Conservation (phyloP, 108 stramenopile species). For the Aurantiochytrium sp. region DNA sequence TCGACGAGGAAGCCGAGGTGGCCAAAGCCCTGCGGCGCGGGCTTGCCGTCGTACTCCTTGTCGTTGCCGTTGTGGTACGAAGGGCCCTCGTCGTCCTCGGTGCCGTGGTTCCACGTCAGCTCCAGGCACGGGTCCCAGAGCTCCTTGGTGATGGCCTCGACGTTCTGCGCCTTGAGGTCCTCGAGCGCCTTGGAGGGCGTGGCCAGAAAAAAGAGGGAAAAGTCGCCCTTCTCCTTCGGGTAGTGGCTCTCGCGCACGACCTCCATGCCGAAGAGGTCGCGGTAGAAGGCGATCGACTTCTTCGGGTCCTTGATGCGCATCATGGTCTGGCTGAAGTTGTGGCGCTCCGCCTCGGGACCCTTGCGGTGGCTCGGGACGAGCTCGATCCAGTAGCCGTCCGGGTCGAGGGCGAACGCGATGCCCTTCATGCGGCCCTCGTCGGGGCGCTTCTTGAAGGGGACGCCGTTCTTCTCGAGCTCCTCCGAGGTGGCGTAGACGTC, state of each 20-base stretch:
- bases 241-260: conserved; percentile 72
- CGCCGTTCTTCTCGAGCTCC: conserved; percentile 70
- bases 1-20: conserved; percentile 69
- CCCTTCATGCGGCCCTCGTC: conserved; percentile 65
- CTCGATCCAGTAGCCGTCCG: conserved; percentile 47
- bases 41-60: not conserved
- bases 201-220: conserved; percentile 89
- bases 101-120: conserved; percentile 85
- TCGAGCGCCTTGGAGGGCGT: conserved; percentile 33
- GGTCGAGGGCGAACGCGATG: conserved; percentile 42
- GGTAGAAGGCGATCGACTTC: conserved; percentile 78
- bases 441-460: conserved; percentile 88
- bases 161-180: not conserved
- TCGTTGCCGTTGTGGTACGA: conserved; percentile 80
- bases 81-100: conserved; percentile 62
- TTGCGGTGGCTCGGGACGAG: conserved; percentile 42
- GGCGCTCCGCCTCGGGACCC: conserved; percentile 58
- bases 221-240: conserved; percentile 53
- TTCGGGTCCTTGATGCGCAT: conserved; percentile 86
- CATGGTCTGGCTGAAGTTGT: conserved; percentile 85
- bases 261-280: conserved; percentile 64
- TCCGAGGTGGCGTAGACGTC: conserved; percentile 70
- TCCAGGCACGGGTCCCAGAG: conserved; percentile 56
- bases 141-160: conserved; percentile 1
- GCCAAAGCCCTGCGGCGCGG: conserved; percentile 69